Percentiles rank a stretch among this genome's conserved stretches.
Conservation (phyloP, 2,329 filamentous ascomycete species). For the Fusarium beomiforme region DNA sequence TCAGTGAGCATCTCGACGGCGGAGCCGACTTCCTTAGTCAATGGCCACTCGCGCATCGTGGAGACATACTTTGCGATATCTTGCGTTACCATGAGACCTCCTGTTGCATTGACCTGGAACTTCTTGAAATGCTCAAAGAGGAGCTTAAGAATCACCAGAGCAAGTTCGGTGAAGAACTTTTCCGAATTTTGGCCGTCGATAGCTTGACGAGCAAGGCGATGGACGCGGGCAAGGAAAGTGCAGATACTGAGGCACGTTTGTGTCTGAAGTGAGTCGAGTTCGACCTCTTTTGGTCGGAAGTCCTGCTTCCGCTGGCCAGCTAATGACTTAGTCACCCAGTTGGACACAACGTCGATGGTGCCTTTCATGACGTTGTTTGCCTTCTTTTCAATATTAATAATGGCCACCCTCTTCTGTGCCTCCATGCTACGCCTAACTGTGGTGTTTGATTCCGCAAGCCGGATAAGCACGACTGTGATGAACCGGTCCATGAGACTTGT, state of each 20-base stretch:
- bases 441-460: constrained; percentile 87
- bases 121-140: constrained; percentile 95
- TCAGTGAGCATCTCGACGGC: constrained; percentile 89
- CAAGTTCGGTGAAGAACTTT: constrained; percentile 84
- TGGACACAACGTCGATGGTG: constrained; percentile 73
- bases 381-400: constrained; percentile 85
- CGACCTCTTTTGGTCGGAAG: constrained; percentile 86
- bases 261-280: constrained; percentile 84
- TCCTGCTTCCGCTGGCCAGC: constrained; percentile 86
- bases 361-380: constrained; percentile 70
- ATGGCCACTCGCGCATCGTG: constrained; percentile 83
- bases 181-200: constrained; percentile 87
- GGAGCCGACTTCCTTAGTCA: constrained; percentile 73
- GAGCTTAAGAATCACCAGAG: constrained; percentile 77
- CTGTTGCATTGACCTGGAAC: constrained; percentile 91
- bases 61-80: constrained; percentile 95
- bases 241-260: constrained; percentile 84
- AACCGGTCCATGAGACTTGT: constrained; percentile 94
- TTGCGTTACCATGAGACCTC: constrained; percentile 94
- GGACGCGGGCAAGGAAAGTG: constrained; percentile 78
- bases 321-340: constrained; percentile 79
- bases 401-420: constrained; percentile 77
- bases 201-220: constrained; percentile 70
- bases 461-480: constrained; percentile 88
- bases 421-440: constrained; percentile 92